Evolutionary conservation across 192 early-diverging fungal species (phyloP).

Genomic region (Linderina pennispora): DNA sequence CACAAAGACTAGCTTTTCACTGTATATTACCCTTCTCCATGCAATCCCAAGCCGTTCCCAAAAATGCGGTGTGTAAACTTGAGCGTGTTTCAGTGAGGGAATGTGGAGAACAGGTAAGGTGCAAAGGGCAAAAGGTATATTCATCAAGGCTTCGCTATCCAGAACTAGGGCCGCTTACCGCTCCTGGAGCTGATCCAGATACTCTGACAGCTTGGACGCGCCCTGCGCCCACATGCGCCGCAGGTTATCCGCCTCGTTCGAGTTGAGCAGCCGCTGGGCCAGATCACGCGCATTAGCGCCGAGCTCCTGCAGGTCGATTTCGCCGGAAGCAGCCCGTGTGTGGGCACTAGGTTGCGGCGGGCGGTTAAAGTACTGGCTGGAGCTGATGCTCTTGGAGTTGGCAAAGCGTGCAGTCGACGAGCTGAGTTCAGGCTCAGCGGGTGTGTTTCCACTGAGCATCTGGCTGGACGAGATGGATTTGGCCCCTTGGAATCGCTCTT

Average conservation of each 20-base stretch:
- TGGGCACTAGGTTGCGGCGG: constrained; percentile 50
- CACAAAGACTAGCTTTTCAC: too few species aligned
- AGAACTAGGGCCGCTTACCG: constrained; percentile 15
- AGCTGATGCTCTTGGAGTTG: constrained; percentile 80
- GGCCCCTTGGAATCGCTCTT: neutral
- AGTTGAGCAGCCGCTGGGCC: constrained; percentile 47
- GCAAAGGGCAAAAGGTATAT: constrained; percentile 1
- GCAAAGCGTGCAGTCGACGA: constrained; percentile 62
- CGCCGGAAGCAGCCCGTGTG: constrained; percentile 73
- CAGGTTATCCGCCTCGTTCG: constrained; percentile 39
- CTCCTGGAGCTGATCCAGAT: constrained; percentile 43
- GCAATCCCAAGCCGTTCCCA: too few species aligned
- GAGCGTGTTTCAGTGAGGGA: too few species aligned
- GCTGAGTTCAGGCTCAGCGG: constrained; percentile 5
- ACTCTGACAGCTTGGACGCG: constrained; percentile 32
- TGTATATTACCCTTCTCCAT: too few species aligned
- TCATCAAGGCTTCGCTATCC: too few species aligned
- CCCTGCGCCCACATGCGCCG: constrained; percentile 48
- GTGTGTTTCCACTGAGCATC: constrained; percentile 10
- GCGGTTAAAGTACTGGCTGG: constrained; percentile 88
- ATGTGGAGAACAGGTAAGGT: too few species aligned
- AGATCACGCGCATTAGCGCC: constrained; percentile 44
- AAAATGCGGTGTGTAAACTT: too few species aligned
- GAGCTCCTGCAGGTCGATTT: constrained; percentile 50
- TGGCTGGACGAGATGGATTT: constrained; percentile 27